Conservation (phyloP, 2,329 filamentous ascomycete genomes). For the Ophiostoma novo-ulmi region DNA sequence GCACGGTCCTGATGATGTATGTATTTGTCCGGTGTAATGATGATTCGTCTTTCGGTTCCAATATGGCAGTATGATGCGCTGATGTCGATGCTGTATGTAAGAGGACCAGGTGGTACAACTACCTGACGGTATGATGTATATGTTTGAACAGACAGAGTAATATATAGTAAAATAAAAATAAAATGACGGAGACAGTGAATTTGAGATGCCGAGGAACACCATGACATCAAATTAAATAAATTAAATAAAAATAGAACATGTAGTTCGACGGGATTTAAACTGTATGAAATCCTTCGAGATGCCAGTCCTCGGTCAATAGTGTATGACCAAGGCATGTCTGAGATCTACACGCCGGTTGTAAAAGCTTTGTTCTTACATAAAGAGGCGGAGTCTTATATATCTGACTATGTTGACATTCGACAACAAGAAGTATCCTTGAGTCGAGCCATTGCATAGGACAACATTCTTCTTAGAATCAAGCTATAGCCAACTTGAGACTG, state of each 20-base stretch:
- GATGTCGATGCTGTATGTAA: background rate
- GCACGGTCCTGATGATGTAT: background rate
- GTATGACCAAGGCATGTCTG: background rate
- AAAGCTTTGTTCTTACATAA: background rate
- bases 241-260: background rate
- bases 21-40: background rate
- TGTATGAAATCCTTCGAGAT: background rate
- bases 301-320: background rate
- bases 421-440: background rate
- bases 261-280: background rate
- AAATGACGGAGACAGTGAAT: background rate
- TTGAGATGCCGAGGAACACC: too few relatives aligned
- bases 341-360: background rate
- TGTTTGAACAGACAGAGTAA: too few relatives aligned
- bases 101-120: background rate
- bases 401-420: background rate
- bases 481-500: background rate
- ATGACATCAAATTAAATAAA: background rate
- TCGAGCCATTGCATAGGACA: too few relatives aligned
- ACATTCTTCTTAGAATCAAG: background rate
- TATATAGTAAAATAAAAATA: background rate
- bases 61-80: background rate
- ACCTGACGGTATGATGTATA: too few relatives aligned
- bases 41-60: background rate
- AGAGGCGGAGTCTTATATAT: background rate